phyloP scores from a whole-genome alignment of 208 protist genomes.

The Leishmania arabica region DNA sequence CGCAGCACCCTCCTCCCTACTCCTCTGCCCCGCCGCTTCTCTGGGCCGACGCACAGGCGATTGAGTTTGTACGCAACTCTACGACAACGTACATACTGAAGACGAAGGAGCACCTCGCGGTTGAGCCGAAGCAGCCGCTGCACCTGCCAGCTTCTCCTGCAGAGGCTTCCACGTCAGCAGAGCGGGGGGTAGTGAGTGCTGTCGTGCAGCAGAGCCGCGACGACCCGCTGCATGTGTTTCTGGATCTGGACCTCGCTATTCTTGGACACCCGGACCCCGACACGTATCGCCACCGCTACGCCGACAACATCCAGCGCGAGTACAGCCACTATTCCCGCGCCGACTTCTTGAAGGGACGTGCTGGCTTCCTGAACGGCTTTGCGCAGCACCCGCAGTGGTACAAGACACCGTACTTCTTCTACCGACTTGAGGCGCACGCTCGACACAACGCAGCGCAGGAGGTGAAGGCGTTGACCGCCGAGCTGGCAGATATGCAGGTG shows the following conservation, averaged over 20 bases:
- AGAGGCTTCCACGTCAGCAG: not conserved
- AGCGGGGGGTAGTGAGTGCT: not conserved
- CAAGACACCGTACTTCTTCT: conserved; percentile 76
- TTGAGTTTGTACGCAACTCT: conserved; percentile 19
- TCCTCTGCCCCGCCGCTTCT: conserved; percentile 6
- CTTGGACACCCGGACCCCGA: conserved; percentile 47
- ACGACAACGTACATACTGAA: conserved; percentile 27
- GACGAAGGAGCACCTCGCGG: conserved; percentile 31
- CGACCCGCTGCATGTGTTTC: conserved; percentile 41
- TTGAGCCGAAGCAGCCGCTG: conserved; percentile 6
- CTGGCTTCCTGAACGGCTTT: conserved; percentile 46
- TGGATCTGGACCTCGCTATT: conserved; percentile 79
- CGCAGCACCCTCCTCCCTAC: not conserved
- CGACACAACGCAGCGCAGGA: conserved; percentile 50
- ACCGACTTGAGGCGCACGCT: conserved; percentile 52
- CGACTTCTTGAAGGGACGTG: conserved; percentile 56
- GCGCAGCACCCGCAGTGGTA: conserved; percentile 59
- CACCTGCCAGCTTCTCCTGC: conserved; percentile 4
- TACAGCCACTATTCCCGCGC: conserved; percentile 50
- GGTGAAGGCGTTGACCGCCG: conserved; percentile 29
- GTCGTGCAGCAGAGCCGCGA: conserved; percentile 1
- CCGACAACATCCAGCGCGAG: conserved; percentile 51
- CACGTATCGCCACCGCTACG: conserved; percentile 38
- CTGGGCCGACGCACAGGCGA: conserved; percentile 18
- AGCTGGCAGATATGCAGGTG: conserved; percentile 8